Conservation (phyloP, 352 stramenopile genomes). For the Phytophthora europaea region DNA sequence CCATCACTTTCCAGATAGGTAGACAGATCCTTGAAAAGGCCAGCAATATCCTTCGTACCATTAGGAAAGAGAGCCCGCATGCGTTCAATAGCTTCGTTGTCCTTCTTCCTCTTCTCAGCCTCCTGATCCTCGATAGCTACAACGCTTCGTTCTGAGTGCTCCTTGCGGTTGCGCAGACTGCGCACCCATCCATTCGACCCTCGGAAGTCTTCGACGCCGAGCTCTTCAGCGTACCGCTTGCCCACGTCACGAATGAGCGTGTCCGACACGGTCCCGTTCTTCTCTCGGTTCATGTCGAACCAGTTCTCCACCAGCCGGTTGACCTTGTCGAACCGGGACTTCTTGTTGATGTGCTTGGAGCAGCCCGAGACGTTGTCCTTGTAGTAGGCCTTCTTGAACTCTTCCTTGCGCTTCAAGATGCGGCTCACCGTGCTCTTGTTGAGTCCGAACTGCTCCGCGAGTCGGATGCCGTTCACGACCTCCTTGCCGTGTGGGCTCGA, state of each 20-base stretch:
- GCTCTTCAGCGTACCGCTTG: conserved; percentile 76
- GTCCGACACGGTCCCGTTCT: conserved; percentile 75
- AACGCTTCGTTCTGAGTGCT: conserved; percentile 57
- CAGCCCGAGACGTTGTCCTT: conserved; percentile 87
- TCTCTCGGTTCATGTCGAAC: conserved; percentile 85
- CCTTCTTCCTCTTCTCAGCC: conserved; percentile 71
- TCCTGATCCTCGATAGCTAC: conserved; percentile 68
- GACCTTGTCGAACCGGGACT: conserved; percentile 89
- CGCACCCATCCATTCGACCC: conserved; percentile 86
- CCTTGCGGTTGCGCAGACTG: conserved; percentile 83
- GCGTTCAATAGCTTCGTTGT: conserved; percentile 79
- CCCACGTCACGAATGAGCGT: conserved; percentile 82
- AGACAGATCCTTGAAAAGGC: conserved; percentile 82
- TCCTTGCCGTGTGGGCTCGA: conserved; percentile 39
- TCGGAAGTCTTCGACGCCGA: conserved; percentile 81
- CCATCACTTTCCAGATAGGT: conserved; percentile 75
- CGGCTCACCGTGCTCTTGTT: conserved; percentile 89
- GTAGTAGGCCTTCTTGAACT: conserved; percentile 91
- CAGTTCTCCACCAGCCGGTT: conserved; percentile 86
- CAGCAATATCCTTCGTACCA: conserved; percentile 76
- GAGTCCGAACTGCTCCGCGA: conserved; percentile 79
- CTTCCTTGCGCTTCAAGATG: conserved; percentile 89
- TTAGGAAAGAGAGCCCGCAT: conserved; percentile 77
- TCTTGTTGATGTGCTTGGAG: conserved; percentile 91
- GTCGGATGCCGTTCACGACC: conserved; percentile 76